Percentiles rank a stretch among this genome's conserved stretches.
phyloP scores from a whole-genome alignment of 164 flowering plant species.

The Taxillus chinensis region DNA sequence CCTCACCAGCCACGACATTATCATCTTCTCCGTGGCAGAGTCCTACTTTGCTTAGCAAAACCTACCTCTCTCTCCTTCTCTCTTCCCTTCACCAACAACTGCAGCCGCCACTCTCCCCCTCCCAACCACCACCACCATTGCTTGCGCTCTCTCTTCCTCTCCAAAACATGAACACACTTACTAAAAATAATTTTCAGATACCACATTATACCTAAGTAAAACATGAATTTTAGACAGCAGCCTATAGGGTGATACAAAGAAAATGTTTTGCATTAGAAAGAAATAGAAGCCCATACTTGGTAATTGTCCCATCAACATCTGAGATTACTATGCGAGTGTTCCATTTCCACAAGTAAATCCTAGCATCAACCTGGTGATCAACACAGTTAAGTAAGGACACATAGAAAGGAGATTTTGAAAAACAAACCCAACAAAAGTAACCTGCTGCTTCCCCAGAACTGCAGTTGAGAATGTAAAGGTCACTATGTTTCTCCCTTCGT shows the following conservation, averaged over 20 bases:
- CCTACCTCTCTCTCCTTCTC: too few species aligned
- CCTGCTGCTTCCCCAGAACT: slow-evolving; percentile 94
- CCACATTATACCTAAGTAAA: background rate
- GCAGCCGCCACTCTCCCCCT: too few species aligned
- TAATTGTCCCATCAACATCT: slow-evolving; percentile 98
- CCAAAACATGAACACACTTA: background rate
- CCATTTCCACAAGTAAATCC: slow-evolving; percentile 97
- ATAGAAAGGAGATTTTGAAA: background rate
- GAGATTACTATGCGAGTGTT: slow-evolving; percentile 82
- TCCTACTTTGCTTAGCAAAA: too few species aligned
- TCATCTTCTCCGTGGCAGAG: too few species aligned
- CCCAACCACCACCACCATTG: too few species aligned
- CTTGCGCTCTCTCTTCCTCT: too few species aligned
- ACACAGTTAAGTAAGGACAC: background rate
- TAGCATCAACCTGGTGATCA: slow-evolving; percentile 76
- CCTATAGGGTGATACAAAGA: background rate
- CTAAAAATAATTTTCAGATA: background rate
- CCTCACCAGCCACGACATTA: too few species aligned
- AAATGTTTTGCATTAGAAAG: background rate
- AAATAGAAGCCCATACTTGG: slow-evolving; percentile 45
- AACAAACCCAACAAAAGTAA: slow-evolving; percentile 13
- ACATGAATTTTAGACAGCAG: background rate
- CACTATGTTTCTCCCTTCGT: slow-evolving; percentile 66
- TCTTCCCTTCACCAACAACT: too few species aligned
- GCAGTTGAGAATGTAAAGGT: slow-evolving; percentile 85